Base-by-base conservation (phyloP, 2,329 filamentous ascomycete species). In the Cytospora mali region DNA sequence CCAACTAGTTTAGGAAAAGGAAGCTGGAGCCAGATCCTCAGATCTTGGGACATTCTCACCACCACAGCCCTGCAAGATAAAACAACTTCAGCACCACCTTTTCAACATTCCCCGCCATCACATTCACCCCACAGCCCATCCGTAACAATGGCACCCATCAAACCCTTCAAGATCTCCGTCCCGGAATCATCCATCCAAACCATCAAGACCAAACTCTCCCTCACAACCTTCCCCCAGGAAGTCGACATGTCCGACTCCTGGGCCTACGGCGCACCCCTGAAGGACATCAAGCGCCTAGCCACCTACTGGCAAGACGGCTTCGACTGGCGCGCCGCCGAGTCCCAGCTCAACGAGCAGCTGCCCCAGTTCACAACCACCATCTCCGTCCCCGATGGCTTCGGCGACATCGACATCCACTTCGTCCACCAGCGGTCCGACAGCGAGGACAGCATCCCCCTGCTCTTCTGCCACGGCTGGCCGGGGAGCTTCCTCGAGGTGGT, bases 271-370 rank as follows among this genome's bases (percentile, higher is more conserved):
- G 78, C 83, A 13, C 87, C 87, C 0, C 72, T 89, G 0, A 73
- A 75, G 1, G 86, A 89, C 61, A 74, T 90, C 62, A 85, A 86
- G 69, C 79, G 85, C 11, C 77, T 91, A 25, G 76, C 81, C 1
- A 73, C 77, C 6, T 77, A 84, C 67, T 91, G 87, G 88, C 76
- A 79, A 42, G 75, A 81, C 5, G 86, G 82, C 69, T 77, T 71
- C 65, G 82, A 89, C 71, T 91, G 88, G 88, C 80, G 85, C 33
- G 75, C 76, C 39, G 79, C 81, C 23, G 88, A 91, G 72, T 73
- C 77, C 5, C 77, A 79, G 53, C 71, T 91, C 13, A 91, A 91
- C 69, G 39, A 27, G 13, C 64, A 79, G 31, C 72, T 88, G 7
- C 83, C 85, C 0, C 86, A 91, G 55, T 89, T 81, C 73, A 79